A percentile compares a stretch with the other conserved stretches of the same genome.
Conservation (phyloP, 169 alveolate species). For the Theileria equi region DNA sequence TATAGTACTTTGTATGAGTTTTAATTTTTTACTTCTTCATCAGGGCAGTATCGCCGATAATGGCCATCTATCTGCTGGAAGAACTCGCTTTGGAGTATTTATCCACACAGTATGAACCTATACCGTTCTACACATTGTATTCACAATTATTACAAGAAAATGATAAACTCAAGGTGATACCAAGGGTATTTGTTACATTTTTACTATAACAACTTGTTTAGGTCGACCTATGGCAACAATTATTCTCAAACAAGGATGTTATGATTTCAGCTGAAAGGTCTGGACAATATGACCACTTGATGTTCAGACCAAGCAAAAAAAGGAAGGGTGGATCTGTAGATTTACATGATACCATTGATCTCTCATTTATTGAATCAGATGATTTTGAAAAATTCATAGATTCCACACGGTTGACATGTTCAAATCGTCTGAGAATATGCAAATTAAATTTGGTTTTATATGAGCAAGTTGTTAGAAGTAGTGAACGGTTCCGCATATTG, state of each 20-base stretch:
- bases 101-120: constrained; percentile 45
- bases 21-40: too few species aligned
- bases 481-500: constrained; percentile 33
- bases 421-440: constrained; percentile 26
- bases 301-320: not conserved
- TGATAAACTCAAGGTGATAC: not conserved
- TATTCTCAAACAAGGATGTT: constrained; percentile 14
- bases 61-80: constrained; percentile 11
- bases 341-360: not conserved
- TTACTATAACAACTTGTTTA: not conserved
- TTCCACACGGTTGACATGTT: constrained; percentile 5
- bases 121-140: not conserved
- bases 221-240: constrained; percentile 43
- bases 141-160: constrained; percentile 26
- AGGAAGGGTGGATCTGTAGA: not conserved
- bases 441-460: constrained; percentile 26
- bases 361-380: not conserved
- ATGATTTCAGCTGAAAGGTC: not conserved
- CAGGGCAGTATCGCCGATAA: too few species aligned
- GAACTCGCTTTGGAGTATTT: constrained; percentile 34
- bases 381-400: not conserved
- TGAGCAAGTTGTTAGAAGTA: constrained; percentile 39
- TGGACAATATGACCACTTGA: not conserved
- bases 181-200: constrained; percentile 5
- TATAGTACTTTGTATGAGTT: too few species aligned